phyloP scores from a whole-genome alignment of 2,329 filamentous ascomycete species.

The Drechslera avenae region DNA sequence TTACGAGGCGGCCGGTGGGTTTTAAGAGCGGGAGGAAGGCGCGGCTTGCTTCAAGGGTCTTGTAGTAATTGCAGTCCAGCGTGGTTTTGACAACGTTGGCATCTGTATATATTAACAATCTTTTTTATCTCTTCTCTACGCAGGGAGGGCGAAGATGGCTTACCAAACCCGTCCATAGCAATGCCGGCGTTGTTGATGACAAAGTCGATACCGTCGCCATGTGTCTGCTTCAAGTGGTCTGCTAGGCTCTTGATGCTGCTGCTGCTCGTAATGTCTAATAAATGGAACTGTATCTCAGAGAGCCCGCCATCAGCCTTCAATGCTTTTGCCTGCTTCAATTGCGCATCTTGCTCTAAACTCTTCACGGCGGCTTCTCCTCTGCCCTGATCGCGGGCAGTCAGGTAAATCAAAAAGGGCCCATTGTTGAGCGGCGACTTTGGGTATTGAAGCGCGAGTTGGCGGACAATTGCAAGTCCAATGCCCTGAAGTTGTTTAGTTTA shows the following conservation, averaged over 20 bases:
- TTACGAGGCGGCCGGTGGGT: constrained; percentile 53
- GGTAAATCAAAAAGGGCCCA: constrained; percentile 58
- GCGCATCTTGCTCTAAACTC: constrained; percentile 51
- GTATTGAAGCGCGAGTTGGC: constrained; percentile 60
- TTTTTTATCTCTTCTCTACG: neutral
- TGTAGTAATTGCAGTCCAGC: constrained; percentile 59
- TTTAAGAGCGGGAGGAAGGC: constrained; percentile 55
- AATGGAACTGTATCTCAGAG: constrained; percentile 55
- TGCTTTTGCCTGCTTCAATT: constrained; percentile 55
- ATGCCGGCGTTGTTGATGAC: constrained; percentile 62
- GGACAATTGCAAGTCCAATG: constrained; percentile 58
- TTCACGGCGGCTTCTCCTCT: constrained; percentile 56
- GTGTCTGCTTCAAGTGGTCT: constrained; percentile 50
- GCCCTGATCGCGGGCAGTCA: constrained; percentile 57
- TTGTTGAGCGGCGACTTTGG: constrained; percentile 55
- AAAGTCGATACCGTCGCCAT: constrained; percentile 58
- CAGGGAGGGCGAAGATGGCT: neutral
- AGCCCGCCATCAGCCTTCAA: constrained; percentile 45
- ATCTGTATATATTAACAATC: constrained; percentile 36
- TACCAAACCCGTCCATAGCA: constrained; percentile 54
- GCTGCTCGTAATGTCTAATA: constrained; percentile 56
- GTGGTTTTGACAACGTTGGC: constrained; percentile 56
- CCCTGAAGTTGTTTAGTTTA: constrained; percentile 33
- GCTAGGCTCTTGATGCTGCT: constrained; percentile 53
- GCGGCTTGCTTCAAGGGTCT: constrained; percentile 54